Evolutionary conservation across 2,329 filamentous ascomycete species (phyloP).

Genomic region (Apiospora phragmitis): DNA sequence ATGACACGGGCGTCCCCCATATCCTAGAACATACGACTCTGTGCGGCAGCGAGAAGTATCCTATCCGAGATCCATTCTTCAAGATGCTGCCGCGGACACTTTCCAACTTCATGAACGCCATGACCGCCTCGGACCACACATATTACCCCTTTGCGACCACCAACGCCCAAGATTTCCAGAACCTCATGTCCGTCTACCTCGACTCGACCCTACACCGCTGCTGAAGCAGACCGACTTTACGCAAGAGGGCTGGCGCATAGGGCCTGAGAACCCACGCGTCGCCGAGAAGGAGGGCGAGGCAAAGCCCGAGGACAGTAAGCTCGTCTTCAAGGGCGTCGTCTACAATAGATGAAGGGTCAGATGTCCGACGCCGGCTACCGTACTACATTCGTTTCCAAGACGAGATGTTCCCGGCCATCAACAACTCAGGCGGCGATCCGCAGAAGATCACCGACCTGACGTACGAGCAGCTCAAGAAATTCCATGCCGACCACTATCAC

Average conservation of each 20-base stretch:
- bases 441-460: slow-evolving; percentile 95
- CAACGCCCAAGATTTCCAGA: slow-evolving; percentile 92
- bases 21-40: slow-evolving; percentile 97
- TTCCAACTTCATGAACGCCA: slow-evolving; percentile 99
- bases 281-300: slow-evolving; percentile 41
- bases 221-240: slow-evolving; percentile 90
- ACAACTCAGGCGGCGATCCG: slow-evolving; percentile 96
- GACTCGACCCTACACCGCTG: slow-evolving; percentile 87
- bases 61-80: slow-evolving; percentile 98
- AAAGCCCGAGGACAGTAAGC: slow-evolving; percentile 60
- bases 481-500: slow-evolving; percentile 92
- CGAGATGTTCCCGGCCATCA: slow-evolving; percentile 87
- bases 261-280: slow-evolving; percentile 80
- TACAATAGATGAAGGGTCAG: slow-evolving; percentile 99
- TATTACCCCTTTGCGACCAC: slow-evolving; percentile 98
- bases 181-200: slow-evolving; percentile 93
- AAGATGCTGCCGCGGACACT: slow-evolving; percentile 98
- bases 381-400: slow-evolving; percentile 97
- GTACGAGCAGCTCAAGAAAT: slow-evolving; percentile 83
- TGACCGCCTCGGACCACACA: slow-evolving; percentile 94
- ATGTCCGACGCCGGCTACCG: slow-evolving; percentile 97
- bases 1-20: slow-evolving; percentile 94
- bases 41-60: slow-evolving; percentile 94
- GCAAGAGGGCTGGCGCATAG: slow-evolving; percentile 96
- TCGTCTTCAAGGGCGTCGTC: slow-evolving; percentile 96